phyloP scores from a whole-genome alignment of 306 rosid species.

The Cicer bijugum region DNA sequence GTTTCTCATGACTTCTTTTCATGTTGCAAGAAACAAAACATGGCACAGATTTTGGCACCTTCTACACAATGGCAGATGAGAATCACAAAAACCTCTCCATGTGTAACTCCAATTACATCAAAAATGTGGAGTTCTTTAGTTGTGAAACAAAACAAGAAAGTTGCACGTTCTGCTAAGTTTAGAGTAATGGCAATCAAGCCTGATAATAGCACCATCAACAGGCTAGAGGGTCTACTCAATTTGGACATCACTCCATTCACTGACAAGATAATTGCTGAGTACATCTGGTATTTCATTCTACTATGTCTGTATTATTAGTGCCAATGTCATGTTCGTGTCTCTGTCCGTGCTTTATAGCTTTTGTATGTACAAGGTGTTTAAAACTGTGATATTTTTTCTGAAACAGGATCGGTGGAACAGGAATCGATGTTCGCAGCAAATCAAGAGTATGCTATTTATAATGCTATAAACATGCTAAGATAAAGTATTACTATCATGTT shows the following conservation, averaged over 20 bases:
- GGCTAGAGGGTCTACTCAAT: slow-evolving; percentile 76
- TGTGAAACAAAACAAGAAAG: slow-evolving; percentile 73
- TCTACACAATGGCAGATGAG: slow-evolving; percentile 83
- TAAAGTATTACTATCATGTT: neutral
- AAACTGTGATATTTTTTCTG: slow-evolving; percentile 39
- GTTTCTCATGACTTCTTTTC: slow-evolving; percentile 30
- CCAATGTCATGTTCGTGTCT: neutral
- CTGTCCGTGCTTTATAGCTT: neutral
- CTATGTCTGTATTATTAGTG: slow-evolving; percentile 7
- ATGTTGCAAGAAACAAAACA: slow-evolving; percentile 55
- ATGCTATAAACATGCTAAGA: slow-evolving; percentile 34
- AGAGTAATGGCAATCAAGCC: slow-evolving; percentile 66
- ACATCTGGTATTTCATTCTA: slow-evolving; percentile 73
- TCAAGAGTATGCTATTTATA: slow-evolving; percentile 69
- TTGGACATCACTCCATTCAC: slow-evolving; percentile 83
- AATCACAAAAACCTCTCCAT: slow-evolving; percentile 56
- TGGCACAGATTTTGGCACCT: slow-evolving; percentile 99
- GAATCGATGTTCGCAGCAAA: slow-evolving; percentile 94
- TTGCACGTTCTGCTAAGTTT: slow-evolving; percentile 61
- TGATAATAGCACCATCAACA: slow-evolving; percentile 69
- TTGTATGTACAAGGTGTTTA: slow-evolving; percentile 27
- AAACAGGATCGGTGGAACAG: slow-evolving; percentile 94
- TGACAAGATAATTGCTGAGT: slow-evolving; percentile 91
- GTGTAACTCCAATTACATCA: slow-evolving; percentile 61
- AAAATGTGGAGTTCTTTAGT: slow-evolving; percentile 81